Conservation (phyloP, 345 rosid species). For the Cardamine chenopodiifolia region DNA sequence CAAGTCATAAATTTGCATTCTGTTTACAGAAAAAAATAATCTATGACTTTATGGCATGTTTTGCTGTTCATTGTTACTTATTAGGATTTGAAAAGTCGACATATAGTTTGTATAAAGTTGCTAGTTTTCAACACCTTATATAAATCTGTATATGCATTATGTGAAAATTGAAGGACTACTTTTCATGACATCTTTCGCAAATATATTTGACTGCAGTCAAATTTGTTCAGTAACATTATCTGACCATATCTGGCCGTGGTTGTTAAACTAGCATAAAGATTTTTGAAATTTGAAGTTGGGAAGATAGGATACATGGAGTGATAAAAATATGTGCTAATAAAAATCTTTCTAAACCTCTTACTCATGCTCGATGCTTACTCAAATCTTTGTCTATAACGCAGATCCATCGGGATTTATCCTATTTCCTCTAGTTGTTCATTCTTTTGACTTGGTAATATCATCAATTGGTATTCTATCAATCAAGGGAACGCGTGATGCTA, state of each 20-base stretch:
- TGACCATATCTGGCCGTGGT: slow-evolving; percentile 2
- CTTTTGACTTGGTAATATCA: slow-evolving; percentile 93
- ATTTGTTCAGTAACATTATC: background rate
- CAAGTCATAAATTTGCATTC: slow-evolving; percentile 15
- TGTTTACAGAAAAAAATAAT: background rate
- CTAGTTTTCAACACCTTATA: background rate
- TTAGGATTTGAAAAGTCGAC: slow-evolving; percentile 1
- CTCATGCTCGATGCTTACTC: slow-evolving; percentile 2
- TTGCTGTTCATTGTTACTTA: background rate
- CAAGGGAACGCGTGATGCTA: slow-evolving; percentile 74
- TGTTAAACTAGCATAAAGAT: slow-evolving; percentile 7
- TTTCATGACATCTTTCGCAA: slow-evolving; percentile 12
- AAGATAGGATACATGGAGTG: background rate
- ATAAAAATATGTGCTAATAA: slow-evolving; percentile 3
- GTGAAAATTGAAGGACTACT: slow-evolving; percentile 13
- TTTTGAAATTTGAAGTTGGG: slow-evolving; percentile 20
- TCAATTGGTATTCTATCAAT: slow-evolving; percentile 91
- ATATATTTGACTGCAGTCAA: slow-evolving; percentile 2
- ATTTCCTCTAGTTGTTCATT: slow-evolving; percentile 97
- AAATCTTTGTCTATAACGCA: slow-evolving; percentile 47
- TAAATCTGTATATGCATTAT: background rate
- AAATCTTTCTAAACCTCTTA: background rate
- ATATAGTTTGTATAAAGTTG: background rate
- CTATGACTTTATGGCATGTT: slow-evolving; percentile 2
- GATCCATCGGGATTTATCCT: slow-evolving; percentile 98